Evolutionary conservation across 352 stramenopile species (phyloP).

Genomic region (Pythium pectinolyticum): DNA sequence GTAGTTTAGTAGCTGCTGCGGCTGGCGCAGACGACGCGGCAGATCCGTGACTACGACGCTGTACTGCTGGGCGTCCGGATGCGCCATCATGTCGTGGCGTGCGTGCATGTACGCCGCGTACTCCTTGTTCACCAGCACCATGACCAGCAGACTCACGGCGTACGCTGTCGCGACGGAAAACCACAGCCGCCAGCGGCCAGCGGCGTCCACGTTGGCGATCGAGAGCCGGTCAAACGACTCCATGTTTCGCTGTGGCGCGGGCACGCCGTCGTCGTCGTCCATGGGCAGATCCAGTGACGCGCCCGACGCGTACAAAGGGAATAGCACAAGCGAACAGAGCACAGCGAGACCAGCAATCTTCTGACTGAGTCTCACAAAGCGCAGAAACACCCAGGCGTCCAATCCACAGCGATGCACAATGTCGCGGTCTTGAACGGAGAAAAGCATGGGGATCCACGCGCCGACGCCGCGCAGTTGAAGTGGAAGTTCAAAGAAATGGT

Average conservation of each 20-base stretch:
- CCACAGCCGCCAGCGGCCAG: slow-evolving; percentile 62
- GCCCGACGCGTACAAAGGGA: slow-evolving; percentile 65
- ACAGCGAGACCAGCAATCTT: slow-evolving; percentile 63
- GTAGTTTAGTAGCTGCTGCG: slow-evolving; percentile 64
- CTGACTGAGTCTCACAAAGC: slow-evolving; percentile 69
- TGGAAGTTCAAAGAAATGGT: slow-evolving; percentile 36
- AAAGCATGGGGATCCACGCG: slow-evolving; percentile 66
- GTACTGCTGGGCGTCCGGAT: slow-evolving; percentile 67
- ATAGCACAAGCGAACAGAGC: slow-evolving; percentile 57
- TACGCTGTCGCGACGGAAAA: slow-evolving; percentile 60
- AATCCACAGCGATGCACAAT: slow-evolving; percentile 65
- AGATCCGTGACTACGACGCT: slow-evolving; percentile 70
- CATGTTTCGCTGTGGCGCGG: slow-evolving; percentile 26
- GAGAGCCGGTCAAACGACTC: slow-evolving; percentile 71
- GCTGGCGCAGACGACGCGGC: slow-evolving; percentile 46
- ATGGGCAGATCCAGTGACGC: slow-evolving; percentile 26
- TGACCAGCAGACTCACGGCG: slow-evolving; percentile 48
- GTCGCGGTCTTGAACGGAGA: slow-evolving; percentile 47
- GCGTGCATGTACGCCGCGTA: slow-evolving; percentile 62
- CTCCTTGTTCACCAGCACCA: slow-evolving; percentile 56
- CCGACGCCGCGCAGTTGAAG: slow-evolving; percentile 17
- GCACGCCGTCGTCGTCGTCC: slow-evolving; percentile 27
- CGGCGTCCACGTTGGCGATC: slow-evolving; percentile 57
- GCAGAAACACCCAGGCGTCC: slow-evolving; percentile 74
- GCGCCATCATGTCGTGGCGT: slow-evolving; percentile 62